phyloP scores from a whole-genome alignment of 2,329 filamentous ascomycete species.

The Phaeoacremonium minimum region DNA sequence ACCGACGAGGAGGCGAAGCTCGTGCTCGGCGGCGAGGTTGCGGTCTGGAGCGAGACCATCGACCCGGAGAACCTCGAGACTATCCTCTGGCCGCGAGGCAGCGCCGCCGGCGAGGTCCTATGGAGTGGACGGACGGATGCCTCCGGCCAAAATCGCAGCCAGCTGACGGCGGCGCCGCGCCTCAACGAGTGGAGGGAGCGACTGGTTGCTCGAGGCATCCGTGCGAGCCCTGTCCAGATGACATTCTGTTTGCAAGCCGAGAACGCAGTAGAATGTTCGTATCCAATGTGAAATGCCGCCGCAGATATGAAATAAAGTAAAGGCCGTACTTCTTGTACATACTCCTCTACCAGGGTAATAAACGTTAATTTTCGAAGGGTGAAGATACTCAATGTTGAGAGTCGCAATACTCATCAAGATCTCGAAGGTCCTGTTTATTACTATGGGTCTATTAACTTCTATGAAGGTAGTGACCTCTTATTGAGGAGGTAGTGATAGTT shows the following conservation, averaged over 20 bases:
- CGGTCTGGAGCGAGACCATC: slow-evolving; percentile 77
- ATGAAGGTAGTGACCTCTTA: too few species aligned
- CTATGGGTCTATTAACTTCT: too few species aligned
- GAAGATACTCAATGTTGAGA: too few species aligned
- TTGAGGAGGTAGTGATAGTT: too few species aligned
- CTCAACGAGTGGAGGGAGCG: slow-evolving; percentile 74
- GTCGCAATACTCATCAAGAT: too few species aligned
- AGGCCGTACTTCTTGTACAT: too few species aligned
- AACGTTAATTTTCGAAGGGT: too few species aligned
- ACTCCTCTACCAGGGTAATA: too few species aligned
- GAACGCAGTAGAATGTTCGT: slow-evolving; percentile 42
- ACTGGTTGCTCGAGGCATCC: slow-evolving; percentile 63
- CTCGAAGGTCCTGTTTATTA: too few species aligned
- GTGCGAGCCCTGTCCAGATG: slow-evolving; percentile 65
- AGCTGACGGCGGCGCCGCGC: slow-evolving; percentile 64
- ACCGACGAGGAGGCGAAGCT: slow-evolving; percentile 57
- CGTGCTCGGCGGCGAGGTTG: slow-evolving; percentile 77
- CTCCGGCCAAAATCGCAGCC: slow-evolving; percentile 63
- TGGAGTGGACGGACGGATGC: slow-evolving; percentile 72
- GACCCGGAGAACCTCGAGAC: slow-evolving; percentile 72
- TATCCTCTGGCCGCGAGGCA: slow-evolving; percentile 73
- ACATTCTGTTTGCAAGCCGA: slow-evolving; percentile 62
- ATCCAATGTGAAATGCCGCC: slow-evolving; percentile 10
- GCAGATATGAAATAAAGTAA: background rate
- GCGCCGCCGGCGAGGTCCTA: slow-evolving; percentile 71